These are phyloP conservation scores for Ophiosphaerella narmari DNA, from an alignment of 2,329 filamentous ascomycete species.

Conservation along the genomic window DNA sequence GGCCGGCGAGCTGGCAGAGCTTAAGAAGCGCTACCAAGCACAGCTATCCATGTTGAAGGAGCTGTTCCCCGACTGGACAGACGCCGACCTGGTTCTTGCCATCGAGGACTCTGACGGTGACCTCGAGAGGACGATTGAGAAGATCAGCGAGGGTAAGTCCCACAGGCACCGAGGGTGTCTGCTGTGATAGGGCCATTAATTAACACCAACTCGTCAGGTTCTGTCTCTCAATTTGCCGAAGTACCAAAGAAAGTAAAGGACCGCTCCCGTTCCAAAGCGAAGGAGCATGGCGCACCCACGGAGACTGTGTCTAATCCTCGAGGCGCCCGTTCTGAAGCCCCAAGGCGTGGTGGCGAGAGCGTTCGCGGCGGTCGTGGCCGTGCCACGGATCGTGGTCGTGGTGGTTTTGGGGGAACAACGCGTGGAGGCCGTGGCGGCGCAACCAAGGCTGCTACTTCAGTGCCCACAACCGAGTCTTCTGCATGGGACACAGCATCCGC, in stretches of 20 bases:
- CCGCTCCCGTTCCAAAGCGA: slow-evolving; percentile 71
- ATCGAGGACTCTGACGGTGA: slow-evolving; percentile 84
- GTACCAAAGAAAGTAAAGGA: slow-evolving; percentile 76
- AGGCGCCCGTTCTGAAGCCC: slow-evolving; percentile 25
- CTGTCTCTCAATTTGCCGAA: slow-evolving; percentile 82
- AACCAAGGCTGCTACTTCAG: slow-evolving; percentile 62
- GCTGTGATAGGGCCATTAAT: neutral
- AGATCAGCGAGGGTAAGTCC: slow-evolving; percentile 75
- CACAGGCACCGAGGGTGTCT: neutral
- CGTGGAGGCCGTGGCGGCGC: slow-evolving; percentile 67
- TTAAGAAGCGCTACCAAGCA: slow-evolving; percentile 85
- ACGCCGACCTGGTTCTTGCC: slow-evolving; percentile 91
- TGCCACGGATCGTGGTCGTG: slow-evolving; percentile 61
- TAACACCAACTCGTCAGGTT: slow-evolving; percentile 56
- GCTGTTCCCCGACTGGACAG: slow-evolving; percentile 93
- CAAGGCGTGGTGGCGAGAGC: slow-evolving; percentile 40
- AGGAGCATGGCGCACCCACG: slow-evolving; percentile 62
- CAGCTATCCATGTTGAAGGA: slow-evolving; percentile 85
- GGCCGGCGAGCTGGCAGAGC: slow-evolving; percentile 85
- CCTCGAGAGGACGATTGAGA: slow-evolving; percentile 73
- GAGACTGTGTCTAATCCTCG: slow-evolving; percentile 49
- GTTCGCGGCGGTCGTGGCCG: slow-evolving; percentile 61
- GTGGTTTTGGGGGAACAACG: slow-evolving; percentile 39
- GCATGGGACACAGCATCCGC: slow-evolving; percentile 60
- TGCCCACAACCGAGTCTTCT: slow-evolving; percentile 71